Conservation (phyloP, 768 basidiomycete genomes). For the Vararia minispora region DNA sequence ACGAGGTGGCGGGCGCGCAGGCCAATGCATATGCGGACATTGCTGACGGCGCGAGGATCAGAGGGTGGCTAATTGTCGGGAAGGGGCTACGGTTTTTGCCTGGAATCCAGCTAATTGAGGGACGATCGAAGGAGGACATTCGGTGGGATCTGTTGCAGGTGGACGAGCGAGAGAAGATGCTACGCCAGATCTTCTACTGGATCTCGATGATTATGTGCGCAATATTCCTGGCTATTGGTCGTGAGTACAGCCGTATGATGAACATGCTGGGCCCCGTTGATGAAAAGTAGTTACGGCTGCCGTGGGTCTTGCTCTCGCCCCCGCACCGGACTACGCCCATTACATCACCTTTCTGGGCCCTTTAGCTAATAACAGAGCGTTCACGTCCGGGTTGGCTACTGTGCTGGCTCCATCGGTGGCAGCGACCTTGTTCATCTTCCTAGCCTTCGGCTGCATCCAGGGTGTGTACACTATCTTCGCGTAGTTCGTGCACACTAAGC, state of each 20-base stretch:
- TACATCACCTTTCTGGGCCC: constrained; percentile 54
- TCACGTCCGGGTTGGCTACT: constrained; percentile 56
- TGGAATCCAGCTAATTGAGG: constrained; percentile 61
- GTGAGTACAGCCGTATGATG: no score
- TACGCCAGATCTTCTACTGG: constrained; percentile 47
- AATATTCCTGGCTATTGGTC: constrained; percentile 40
- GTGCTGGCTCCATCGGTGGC: constrained; percentile 58
- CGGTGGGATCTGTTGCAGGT: constrained; percentile 67
- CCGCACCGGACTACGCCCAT: constrained; percentile 65
- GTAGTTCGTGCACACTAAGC: not conserved
- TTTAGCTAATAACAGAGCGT: constrained; percentile 33
- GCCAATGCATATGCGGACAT: constrained; percentile 58
- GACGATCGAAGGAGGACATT: constrained; percentile 74
- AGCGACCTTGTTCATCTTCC: constrained; percentile 43
- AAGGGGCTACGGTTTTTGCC: constrained; percentile 53
- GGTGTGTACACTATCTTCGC: constrained; percentile 32
- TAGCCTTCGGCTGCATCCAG: constrained; percentile 40
- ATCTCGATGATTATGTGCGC: constrained; percentile 36
- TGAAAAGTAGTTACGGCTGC: constrained; percentile 50
- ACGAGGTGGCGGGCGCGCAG: constrained; percentile 62
- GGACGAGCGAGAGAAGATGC: constrained; percentile 32
- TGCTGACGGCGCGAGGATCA: constrained; percentile 54
- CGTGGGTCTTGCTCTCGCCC: constrained; percentile 51
- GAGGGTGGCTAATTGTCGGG: constrained; percentile 74
- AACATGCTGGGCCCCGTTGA: no score